Conservation (phyloP, 805 yeast genomes). For the Wickerhamomyces chaumierensis region DNA sequence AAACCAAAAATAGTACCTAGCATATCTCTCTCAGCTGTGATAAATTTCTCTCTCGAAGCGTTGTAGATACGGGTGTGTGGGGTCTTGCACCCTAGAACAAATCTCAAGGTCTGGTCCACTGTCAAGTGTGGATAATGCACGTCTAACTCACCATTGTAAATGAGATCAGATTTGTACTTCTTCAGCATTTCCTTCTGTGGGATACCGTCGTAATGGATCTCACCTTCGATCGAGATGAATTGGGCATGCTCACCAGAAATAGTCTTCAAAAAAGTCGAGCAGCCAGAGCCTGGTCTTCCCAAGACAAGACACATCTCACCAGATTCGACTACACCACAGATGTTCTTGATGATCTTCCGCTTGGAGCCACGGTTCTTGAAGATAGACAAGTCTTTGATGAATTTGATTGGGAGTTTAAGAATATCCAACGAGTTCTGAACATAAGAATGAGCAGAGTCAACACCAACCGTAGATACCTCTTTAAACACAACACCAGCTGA, state of each 20-base stretch:
- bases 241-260: conserved; percentile 45
- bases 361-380: neutral
- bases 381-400: neutral
- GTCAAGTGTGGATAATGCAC: neutral
- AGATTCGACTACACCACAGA: conserved; percentile 30
- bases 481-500: conserved; percentile 27
- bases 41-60: conserved; percentile 35
- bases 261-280: conserved; percentile 58
- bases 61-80: conserved; percentile 34
- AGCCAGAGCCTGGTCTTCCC: conserved; percentile 75
- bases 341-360: conserved; percentile 19
- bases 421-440: conserved; percentile 4
- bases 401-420: neutral
- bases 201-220: neutral
- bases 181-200: neutral
- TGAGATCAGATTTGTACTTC: neutral
- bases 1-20: conserved; percentile 47
- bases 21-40: conserved; percentile 33
- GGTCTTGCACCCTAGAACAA: neutral
- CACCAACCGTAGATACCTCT: conserved; percentile 2
- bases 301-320: conserved; percentile 64
- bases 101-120: neutral
- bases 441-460: conserved; percentile 7
- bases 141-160: neutral
- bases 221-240: conserved; percentile 5